Conservation (phyloP, 805 yeast genomes). For the Ogataea saltuana region DNA sequence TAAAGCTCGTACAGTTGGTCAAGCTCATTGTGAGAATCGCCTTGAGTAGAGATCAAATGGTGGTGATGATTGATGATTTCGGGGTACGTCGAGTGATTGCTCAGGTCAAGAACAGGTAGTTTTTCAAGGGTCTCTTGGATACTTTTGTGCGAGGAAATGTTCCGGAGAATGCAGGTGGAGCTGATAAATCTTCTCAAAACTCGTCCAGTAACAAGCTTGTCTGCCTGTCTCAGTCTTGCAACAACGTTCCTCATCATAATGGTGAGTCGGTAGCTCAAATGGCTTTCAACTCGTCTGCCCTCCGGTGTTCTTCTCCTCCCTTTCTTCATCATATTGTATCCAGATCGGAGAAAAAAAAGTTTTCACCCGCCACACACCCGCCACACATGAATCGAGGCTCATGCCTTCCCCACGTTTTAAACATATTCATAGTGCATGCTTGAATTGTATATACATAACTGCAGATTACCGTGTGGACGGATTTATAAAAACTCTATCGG, state of each 20-base stretch:
- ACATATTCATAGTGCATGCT: too few relatives aligned
- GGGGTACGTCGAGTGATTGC: not conserved
- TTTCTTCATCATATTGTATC: too few relatives aligned
- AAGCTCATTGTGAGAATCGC: not conserved
- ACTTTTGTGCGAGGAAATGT: not conserved
- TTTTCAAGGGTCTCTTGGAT: conserved; percentile 3
- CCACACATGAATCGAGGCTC: too few relatives aligned
- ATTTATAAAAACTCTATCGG: not conserved
- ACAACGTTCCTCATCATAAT: too few relatives aligned
- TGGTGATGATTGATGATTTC: conserved; percentile 1
- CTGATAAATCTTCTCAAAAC: not conserved
- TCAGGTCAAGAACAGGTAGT: not conserved
- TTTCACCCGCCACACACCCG: too few relatives aligned
- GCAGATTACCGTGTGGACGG: not conserved
- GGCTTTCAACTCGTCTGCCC: too few relatives aligned
- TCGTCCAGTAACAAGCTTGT: too few relatives aligned
- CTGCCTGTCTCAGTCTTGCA: too few relatives aligned
- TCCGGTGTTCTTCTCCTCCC: too few relatives aligned
- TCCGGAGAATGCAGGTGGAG: not conserved
- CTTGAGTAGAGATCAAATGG: not conserved
- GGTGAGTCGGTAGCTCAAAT: too few relatives aligned
- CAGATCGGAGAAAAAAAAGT: too few relatives aligned
- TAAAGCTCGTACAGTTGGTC: conserved; percentile 4
- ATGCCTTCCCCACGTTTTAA: too few relatives aligned
- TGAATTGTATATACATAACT: not conserved